Percentiles rank a stretch among this genome's conserved stretches.
phyloP scores from a whole-genome alignment of 2,329 filamentous ascomycete species.

The Curvularia lunata region DNA sequence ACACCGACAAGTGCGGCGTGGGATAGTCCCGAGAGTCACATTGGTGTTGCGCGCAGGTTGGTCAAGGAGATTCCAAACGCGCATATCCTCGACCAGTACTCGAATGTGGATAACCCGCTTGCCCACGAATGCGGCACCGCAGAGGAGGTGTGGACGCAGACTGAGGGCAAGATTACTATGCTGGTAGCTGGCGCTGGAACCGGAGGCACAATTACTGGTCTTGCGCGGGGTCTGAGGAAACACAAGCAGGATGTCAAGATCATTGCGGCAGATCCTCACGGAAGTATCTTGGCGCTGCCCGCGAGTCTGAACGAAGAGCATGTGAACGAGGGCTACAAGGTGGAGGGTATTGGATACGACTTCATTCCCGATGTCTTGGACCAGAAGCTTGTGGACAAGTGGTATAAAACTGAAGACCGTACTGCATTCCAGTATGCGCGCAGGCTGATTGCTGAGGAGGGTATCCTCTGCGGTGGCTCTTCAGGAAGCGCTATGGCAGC shows the following conservation, averaged over 20 bases:
- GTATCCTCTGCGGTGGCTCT: conserved; percentile 89
- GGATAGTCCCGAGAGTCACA: conserved; percentile 94
- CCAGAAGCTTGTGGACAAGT: conserved; percentile 79
- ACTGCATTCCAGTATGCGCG: conserved; percentile 92
- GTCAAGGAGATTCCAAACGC: conserved; percentile 97
- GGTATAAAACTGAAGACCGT: conserved; percentile 97
- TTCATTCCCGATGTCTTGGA: conserved; percentile 95
- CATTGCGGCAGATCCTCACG: conserved; percentile 89
- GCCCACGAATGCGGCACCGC: conserved; percentile 95
- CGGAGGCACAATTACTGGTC: conserved; percentile 90
- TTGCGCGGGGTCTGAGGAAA: conserved; percentile 84
- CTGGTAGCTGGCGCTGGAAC: conserved; percentile 93
- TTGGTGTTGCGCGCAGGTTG: conserved; percentile 87
- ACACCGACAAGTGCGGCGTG: conserved; percentile 95
- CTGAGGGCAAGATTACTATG: conserved; percentile 78
- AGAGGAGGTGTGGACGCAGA: conserved; percentile 95
- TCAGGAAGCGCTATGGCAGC: conserved; percentile 91
- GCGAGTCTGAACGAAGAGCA: conserved; percentile 78
- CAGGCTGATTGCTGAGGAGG: conserved; percentile 90
- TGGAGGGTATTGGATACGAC: conserved; percentile 98
- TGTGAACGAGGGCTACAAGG: conserved; percentile 88
- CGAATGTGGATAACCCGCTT: conserved; percentile 86
- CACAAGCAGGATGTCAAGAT: conserved; percentile 86
- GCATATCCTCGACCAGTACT: conserved; percentile 96
- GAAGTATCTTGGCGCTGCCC: conserved; percentile 87